Percentiles rank a stretch among this genome's conserved stretches.
Conservation (phyloP, 169 alveolate genomes). For the Plasmodium coatneyi region DNA sequence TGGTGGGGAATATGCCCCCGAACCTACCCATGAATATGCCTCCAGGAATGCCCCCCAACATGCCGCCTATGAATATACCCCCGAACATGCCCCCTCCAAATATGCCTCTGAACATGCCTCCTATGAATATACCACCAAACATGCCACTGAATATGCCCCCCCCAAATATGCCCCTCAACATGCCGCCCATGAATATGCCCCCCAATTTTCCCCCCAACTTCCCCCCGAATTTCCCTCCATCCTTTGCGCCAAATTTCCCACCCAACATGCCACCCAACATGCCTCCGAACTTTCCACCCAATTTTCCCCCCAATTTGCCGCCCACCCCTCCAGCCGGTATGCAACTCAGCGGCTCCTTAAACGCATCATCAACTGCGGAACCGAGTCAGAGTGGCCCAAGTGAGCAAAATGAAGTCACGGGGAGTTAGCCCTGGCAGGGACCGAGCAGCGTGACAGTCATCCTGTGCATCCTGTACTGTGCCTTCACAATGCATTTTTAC, state of each 20-base stretch:
- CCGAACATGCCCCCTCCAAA: constrained; percentile 26
- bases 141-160: constrained; percentile 58
- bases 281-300: constrained; percentile 15
- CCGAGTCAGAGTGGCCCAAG: background rate
- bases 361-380: constrained; percentile 8
- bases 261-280: constrained; percentile 24
- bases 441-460: background rate
- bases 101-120: constrained; percentile 77
- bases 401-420: background rate
- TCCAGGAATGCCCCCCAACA: constrained; percentile 44
- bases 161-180: constrained; percentile 29
- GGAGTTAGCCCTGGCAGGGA: background rate
- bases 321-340: background rate
- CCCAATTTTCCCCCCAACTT: constrained; percentile 59
- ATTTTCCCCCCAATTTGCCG: background rate
- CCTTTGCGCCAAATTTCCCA: background rate
- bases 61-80: constrained; percentile 74
- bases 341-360: background rate
- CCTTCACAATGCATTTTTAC: background rate
- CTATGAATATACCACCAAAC: constrained; percentile 17
- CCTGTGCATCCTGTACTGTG: no score
- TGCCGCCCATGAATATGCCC: constrained; percentile 30
- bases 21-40: constrained; percentile 66
- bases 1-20: constrained; percentile 38
- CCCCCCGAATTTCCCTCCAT: constrained; percentile 59